Percentiles rank a stretch among this genome's conserved stretches.
These are phyloP conservation scores for Colletotrichum sp. DNA, from an alignment of 2,329 filamentous ascomycete genomes.

Conservation along the genomic window DNA sequence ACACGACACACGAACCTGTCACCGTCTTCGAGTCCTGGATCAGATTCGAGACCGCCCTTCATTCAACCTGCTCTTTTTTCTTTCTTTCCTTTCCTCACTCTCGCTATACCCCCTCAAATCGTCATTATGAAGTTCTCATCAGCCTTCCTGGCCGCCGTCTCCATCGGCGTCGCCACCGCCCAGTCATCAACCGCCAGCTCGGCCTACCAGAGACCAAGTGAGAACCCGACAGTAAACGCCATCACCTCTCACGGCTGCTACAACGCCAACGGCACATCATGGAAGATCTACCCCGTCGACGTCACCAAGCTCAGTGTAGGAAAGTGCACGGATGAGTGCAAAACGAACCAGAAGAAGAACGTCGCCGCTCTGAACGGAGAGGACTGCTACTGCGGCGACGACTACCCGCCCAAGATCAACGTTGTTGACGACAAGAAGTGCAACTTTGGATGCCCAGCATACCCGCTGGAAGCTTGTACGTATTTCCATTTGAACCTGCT, in stretches of 20 bases:
- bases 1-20: neutral
- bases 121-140: constrained; percentile 15
- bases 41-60: neutral
- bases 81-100: neutral
- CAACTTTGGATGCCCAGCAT: constrained; percentile 70
- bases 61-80: neutral
- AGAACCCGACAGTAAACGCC: constrained; percentile 38
- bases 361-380: constrained; percentile 70
- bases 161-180: constrained; percentile 11
- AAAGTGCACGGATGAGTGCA: constrained; percentile 37
- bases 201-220: constrained; percentile 38
- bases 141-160: constrained; percentile 13
- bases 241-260: constrained; percentile 58
- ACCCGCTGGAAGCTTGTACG: constrained; percentile 68
- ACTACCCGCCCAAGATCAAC: constrained; percentile 64
- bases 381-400: constrained; percentile 76
- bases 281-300: constrained; percentile 29
- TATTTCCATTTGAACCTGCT: constrained; percentile 11
- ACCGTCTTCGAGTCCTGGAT: constrained; percentile 1
- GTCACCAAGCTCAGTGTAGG: constrained; percentile 39
- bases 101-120: neutral
- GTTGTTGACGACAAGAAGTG: constrained; percentile 66
- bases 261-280: constrained; percentile 42
- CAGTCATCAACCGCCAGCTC: neutral
- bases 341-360: constrained; percentile 37